Conservation (phyloP, 306 rosid genomes). For the Styphnolobium japonicum region DNA sequence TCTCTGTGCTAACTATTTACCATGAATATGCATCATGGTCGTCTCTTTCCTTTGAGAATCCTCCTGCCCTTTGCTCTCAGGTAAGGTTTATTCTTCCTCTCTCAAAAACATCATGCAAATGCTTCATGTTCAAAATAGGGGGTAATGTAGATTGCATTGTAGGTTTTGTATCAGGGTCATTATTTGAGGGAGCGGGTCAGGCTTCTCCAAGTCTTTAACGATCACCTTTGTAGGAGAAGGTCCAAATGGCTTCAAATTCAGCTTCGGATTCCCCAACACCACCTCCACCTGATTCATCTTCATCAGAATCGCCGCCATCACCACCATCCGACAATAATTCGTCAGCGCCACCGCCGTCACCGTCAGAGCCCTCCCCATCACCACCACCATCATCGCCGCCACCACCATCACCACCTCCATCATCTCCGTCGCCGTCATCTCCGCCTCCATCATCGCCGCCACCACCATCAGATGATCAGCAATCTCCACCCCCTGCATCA, state of each 20-base stretch:
- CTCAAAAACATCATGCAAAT: neutral
- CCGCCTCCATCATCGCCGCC: constrained; percentile 3
- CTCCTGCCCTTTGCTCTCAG: constrained; percentile 43
- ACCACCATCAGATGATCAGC: neutral
- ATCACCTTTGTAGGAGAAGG: constrained; percentile 29
- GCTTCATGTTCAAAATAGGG: neutral
- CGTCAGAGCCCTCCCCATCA: neutral
- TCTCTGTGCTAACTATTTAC: constrained; percentile 11
- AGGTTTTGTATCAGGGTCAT: neutral
- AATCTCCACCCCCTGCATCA: constrained; percentile 29
- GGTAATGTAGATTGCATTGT: neutral
- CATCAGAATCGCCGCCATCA: neutral
- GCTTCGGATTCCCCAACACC: constrained; percentile 21
- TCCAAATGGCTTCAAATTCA: constrained; percentile 44
- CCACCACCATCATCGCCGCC: neutral
- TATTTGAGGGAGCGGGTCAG: constrained; percentile 39
- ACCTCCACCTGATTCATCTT: neutral
- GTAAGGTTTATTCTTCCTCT: constrained; percentile 16
- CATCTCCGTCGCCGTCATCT: constrained; percentile 17
- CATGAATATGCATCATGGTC: constrained; percentile 12
- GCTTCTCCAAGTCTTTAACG: constrained; percentile 42
- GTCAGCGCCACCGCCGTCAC: neutral
- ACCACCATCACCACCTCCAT: constrained; percentile 3
- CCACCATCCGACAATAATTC: constrained; percentile 10
- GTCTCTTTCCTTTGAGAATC: constrained; percentile 39